Evolutionary conservation across 805 yeast genomes (phyloP), one percentile per base, ranked within the genome.

Genomic region (Suhomyces kilbournensis): DNA sequence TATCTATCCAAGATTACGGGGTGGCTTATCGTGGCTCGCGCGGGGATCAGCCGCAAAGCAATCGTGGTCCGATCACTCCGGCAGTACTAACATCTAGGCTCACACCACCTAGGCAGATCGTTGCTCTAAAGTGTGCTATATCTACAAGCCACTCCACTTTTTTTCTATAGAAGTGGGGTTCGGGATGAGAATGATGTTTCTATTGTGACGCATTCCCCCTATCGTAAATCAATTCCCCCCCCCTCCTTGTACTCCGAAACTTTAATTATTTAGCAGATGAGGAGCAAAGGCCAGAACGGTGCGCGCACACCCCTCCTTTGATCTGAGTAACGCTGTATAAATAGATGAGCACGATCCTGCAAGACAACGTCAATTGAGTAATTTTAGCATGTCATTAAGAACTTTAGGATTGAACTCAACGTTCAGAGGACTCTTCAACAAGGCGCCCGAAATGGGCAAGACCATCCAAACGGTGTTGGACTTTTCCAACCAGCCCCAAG

Each of bases 401-500:
- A 65, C 75, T 9, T 68, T 75, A 35, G 75, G 77, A 42, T 61
- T 71, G 48, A 71, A 66, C 61, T 62, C 76, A 7, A 60, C 74
- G 4, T 63, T 74, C 53, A 64, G 68, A 46, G 67, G 71, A 17
- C 63, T 74, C 39, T 74, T 75, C 52, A 59, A 69, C 48, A 72
- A 62, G 58, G 65, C 70, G 10, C 58, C 63, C 2, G 68, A 67
- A 39, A 54, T 64, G 42, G 55, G 64, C 10, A 65, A 64, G 56
- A 51, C 74, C 7, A 62, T 68, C 4, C 70, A 65, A 48, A 74
- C 82, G 2, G 65, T 89, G 12, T 69, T 89, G 48, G 82, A 86
- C 56, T 88, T 89, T 69, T 74, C 72, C 50, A 73, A 64, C 46
- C 71, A 83, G 1, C 66, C 74, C 15, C 80, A 81, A 9, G 68